These are phyloP conservation scores for Penicillium turbatum DNA, from an alignment of 495 filamentous ascomycete species.

Conservation along the genomic window DNA sequence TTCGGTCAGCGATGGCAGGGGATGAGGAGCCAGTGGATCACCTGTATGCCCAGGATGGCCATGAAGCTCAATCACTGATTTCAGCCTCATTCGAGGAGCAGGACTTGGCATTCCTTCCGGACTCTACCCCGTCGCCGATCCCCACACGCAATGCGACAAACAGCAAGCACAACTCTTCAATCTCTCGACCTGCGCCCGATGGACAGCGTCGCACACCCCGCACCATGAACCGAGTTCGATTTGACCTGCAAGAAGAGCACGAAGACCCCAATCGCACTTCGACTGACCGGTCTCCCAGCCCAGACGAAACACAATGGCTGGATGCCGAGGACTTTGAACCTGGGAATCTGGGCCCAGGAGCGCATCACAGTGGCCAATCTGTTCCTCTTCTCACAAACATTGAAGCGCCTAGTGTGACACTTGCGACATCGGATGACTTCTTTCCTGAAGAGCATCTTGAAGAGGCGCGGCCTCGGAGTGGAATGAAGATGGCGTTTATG, in stretches of 20 bases:
- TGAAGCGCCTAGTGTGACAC: conserved; percentile 79
- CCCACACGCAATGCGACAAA: conserved; percentile 16
- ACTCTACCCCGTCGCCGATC: conserved; percentile 14
- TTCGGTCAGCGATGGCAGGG: conserved; percentile 39
- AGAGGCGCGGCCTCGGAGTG: conserved; percentile 59
- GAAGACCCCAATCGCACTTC: conserved; percentile 33
- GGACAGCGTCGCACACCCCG: conserved; percentile 60
- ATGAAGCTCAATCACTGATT: conserved; percentile 31
- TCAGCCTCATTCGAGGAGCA: conserved; percentile 25
- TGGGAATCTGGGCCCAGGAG: conserved; percentile 20
- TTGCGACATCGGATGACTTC: conserved; percentile 62
- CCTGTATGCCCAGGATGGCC: conserved; percentile 26
- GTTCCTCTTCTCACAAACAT: conserved; percentile 79
- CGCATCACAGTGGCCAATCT: conserved; percentile 41
- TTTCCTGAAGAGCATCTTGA: conserved; percentile 58
- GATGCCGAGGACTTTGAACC: conserved; percentile 56
- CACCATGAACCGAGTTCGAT: conserved; percentile 82
- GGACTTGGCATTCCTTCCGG: conserved; percentile 24
- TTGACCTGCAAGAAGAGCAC: conserved; percentile 59
- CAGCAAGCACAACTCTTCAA: conserved; percentile 40
- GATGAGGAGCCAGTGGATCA: conserved; percentile 36
- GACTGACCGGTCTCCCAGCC: conserved; percentile 34
- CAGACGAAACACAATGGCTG: conserved; percentile 45
- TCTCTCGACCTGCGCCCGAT: conserved; percentile 37
- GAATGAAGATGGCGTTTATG: conserved; percentile 76